Percentiles rank a stretch among this genome's conserved stretches.
Evolutionary conservation across 352 stramenopile species (phyloP).

Genomic region (Globisporangium ultimum): DNA sequence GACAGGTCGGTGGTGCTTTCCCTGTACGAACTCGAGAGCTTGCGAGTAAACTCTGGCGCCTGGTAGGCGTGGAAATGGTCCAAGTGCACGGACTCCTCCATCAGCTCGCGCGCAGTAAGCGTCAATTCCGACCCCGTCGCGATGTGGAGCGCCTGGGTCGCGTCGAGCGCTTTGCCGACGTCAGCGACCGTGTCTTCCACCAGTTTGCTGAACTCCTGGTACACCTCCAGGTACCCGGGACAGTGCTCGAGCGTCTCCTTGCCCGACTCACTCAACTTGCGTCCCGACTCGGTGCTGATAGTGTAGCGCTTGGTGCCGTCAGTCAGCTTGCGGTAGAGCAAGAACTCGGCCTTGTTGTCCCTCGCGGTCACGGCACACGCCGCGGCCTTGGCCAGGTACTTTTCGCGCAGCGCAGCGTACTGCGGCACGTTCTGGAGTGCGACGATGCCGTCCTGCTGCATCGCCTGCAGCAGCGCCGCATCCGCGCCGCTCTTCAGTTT

Average conservation of each 20-base stretch:
- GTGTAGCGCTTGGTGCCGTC: slow-evolving; percentile 77
- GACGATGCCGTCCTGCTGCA: slow-evolving; percentile 74
- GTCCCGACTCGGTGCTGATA: slow-evolving; percentile 61
- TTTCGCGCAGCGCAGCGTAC: slow-evolving; percentile 40
- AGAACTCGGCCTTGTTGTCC: slow-evolving; percentile 49
- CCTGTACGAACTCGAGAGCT: slow-evolving; percentile 10
- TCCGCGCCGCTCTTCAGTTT: slow-evolving; percentile 24
- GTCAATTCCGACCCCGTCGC: slow-evolving; percentile 23
- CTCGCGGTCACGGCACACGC: slow-evolving; percentile 52
- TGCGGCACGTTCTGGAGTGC: slow-evolving; percentile 67
- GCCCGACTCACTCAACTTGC: slow-evolving; percentile 30
- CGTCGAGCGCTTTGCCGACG: slow-evolving; percentile 55
- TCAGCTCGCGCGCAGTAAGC: slow-evolving; percentile 52
- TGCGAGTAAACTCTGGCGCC: slow-evolving; percentile 14
- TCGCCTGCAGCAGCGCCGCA: slow-evolving; percentile 28
- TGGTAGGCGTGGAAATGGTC: slow-evolving; percentile 84
- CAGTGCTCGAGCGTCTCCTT: slow-evolving; percentile 44
- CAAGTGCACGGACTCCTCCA: slow-evolving; percentile 70
- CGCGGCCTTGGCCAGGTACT: slow-evolving; percentile 58
- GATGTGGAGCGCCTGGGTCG: slow-evolving; percentile 48
- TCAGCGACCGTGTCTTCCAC: slow-evolving; percentile 55
- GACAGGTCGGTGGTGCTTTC: slow-evolving; percentile 41
- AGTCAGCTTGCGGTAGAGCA: slow-evolving; percentile 58
- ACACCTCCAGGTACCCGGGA: slow-evolving; percentile 48
- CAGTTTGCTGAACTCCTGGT: slow-evolving; percentile 51